Conservation (phyloP, 306 rosid species). For the Fragaria iinumae region DNA sequence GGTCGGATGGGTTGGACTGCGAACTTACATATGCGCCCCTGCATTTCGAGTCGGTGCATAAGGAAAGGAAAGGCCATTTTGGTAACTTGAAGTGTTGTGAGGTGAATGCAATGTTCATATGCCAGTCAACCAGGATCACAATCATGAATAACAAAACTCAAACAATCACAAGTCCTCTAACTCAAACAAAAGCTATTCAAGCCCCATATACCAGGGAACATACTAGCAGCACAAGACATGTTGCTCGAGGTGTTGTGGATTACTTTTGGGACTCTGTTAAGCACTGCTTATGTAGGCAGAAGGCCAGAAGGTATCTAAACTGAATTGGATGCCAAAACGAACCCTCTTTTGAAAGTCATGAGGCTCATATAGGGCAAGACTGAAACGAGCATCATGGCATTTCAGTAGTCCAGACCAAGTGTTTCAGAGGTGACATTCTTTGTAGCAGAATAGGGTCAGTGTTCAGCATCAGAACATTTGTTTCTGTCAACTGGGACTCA, state of each 20-base stretch:
- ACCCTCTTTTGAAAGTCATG: constrained; percentile 12
- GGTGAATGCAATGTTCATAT: background rate
- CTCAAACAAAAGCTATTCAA: no score
- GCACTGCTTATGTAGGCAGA: no score
- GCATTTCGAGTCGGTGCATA: background rate
- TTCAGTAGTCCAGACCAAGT: background rate
- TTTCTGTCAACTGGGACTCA: no score
- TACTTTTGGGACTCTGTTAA: no score
- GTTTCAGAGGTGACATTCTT: background rate
- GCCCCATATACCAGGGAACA: background rate
- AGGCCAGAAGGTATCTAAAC: no score
- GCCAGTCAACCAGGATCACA: no score
- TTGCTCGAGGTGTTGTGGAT: no score
- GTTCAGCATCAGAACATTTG: background rate
- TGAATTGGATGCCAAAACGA: background rate
- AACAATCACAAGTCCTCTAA: background rate
- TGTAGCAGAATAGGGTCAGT: background rate
- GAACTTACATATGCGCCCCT: background rate
- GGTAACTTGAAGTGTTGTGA: background rate
- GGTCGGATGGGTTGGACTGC: background rate
- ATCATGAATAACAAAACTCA: no score
- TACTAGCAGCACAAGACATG: background rate
- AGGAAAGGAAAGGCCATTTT: background rate
- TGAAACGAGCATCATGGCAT: no score
- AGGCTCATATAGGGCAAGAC: background rate